Evolutionary conservation across 345 rosid species (phyloP).

Genomic region (Luvunga scandens): DNA sequence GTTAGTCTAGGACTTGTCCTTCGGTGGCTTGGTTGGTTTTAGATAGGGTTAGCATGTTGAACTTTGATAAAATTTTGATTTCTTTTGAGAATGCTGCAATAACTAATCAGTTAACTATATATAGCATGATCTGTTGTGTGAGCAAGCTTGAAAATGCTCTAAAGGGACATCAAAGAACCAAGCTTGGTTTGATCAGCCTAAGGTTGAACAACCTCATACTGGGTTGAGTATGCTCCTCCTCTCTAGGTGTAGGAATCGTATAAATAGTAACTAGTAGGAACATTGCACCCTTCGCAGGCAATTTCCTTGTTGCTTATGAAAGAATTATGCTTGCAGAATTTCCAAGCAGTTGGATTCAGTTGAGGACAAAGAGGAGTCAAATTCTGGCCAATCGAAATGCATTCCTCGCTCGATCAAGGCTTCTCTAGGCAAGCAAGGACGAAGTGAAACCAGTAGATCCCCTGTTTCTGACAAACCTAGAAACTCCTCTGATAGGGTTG

Average conservation of each 20-base stretch:
- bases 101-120: too few species aligned
- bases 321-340: constrained; percentile 42
- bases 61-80: neutral
- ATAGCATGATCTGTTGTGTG: neutral
- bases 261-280: neutral
- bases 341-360: constrained; percentile 45
- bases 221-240: neutral
- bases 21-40: neutral
- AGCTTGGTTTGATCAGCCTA: neutral
- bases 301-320: constrained; percentile 6
- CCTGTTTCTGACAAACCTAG: constrained; percentile 63
- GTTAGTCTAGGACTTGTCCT: neutral
- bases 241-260: neutral
- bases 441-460: constrained; percentile 64
- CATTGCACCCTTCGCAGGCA: neutral
- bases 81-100: too few species aligned
- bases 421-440: constrained; percentile 58
- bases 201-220: neutral
- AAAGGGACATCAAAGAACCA: neutral
- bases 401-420: constrained; percentile 57
- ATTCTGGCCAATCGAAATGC: constrained; percentile 55
- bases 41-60: neutral
- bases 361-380: constrained; percentile 46
- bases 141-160: neutral
- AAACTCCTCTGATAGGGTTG: constrained; percentile 48